These are phyloP conservation scores for Tephrocybe sp. DNA, from an alignment of 768 basidiomycete species.

Conservation along the genomic window DNA sequence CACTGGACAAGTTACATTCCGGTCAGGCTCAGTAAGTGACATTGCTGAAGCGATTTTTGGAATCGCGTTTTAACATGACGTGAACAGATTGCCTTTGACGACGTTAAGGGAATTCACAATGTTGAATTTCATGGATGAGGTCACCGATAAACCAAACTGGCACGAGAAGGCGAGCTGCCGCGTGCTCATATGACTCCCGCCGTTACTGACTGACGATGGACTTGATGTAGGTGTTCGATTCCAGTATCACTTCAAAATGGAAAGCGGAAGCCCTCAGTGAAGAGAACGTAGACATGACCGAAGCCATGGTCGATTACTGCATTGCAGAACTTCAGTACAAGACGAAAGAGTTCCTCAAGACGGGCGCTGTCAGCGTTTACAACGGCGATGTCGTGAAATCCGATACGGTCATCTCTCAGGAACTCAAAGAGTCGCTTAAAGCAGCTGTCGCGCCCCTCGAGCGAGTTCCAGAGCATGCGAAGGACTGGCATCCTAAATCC, in stretches of 20 bases:
- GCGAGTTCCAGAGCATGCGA: constrained; percentile 27
- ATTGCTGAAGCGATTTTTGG: background rate
- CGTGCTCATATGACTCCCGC: too few species aligned
- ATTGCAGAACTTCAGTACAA: constrained; percentile 21
- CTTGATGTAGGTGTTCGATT: constrained; percentile 12
- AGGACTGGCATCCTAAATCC: constrained; percentile 43
- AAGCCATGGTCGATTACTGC: constrained; percentile 18
- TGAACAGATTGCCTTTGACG: constrained; percentile 11
- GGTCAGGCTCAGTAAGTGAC: constrained; percentile 5
- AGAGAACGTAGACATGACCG: constrained; percentile 7
- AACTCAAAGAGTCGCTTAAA: constrained; percentile 18
- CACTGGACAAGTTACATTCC: background rate
- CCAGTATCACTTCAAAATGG: constrained; percentile 11
- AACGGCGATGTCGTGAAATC: constrained; percentile 25
- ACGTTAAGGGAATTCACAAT: constrained; percentile 18
- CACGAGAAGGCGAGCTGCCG: constrained; percentile 12
- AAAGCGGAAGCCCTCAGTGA: constrained; percentile 9
- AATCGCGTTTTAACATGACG: background rate
- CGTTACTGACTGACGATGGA: too few species aligned
- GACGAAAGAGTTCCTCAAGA: constrained; percentile 12
- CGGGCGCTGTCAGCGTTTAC: constrained; percentile 13
- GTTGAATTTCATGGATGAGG: constrained; percentile 17
- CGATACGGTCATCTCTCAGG: constrained; percentile 23
- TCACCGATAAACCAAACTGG: constrained; percentile 19
- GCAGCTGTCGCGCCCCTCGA: constrained; percentile 26